Conservation (phyloP, 805 yeast species). For the Candida stauntonica region DNA sequence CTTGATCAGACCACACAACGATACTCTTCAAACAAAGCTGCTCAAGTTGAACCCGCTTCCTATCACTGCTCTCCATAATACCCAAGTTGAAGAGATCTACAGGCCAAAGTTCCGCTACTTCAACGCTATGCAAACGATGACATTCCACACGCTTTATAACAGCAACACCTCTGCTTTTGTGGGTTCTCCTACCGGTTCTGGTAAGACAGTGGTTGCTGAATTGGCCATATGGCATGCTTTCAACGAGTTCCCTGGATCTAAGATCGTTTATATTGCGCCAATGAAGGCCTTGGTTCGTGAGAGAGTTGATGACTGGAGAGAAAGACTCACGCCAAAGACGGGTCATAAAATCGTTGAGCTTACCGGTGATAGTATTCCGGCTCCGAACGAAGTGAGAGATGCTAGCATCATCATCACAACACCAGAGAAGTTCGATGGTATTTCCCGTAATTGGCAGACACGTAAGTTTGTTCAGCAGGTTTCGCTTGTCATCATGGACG, state of each 20-base stretch:
- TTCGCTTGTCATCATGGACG: constrained; percentile 85
- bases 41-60: constrained; percentile 85
- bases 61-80: constrained; percentile 68
- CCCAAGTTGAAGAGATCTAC: constrained; percentile 65
- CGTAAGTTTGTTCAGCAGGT: constrained; percentile 84
- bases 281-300: constrained; percentile 94
- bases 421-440: constrained; percentile 97
- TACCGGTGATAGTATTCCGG: constrained; percentile 93
- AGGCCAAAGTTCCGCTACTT: constrained; percentile 69
- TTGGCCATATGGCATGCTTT: constrained; percentile 97
- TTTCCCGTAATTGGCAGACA: constrained; percentile 87
- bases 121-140: constrained; percentile 99
- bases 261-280: constrained; percentile 90
- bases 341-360: constrained; percentile 83
- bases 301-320: constrained; percentile 85
- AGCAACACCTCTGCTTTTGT: constrained; percentile 76
- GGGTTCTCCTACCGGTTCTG: constrained; percentile 98
- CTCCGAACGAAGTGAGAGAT: constrained; percentile 68
- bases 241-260: constrained; percentile 78
- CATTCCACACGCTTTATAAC: constrained; percentile 84
- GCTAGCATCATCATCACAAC: constrained; percentile 92
- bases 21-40: constrained; percentile 77
- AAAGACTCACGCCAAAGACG: constrained; percentile 73
- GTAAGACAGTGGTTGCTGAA: constrained; percentile 96
- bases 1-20: constrained; percentile 81